A percentile compares a stretch with the other conserved stretches of the same genome.
Conservation (phyloP, 2,329 filamentous ascomycete species). For the Ophiobolus disseminans region DNA sequence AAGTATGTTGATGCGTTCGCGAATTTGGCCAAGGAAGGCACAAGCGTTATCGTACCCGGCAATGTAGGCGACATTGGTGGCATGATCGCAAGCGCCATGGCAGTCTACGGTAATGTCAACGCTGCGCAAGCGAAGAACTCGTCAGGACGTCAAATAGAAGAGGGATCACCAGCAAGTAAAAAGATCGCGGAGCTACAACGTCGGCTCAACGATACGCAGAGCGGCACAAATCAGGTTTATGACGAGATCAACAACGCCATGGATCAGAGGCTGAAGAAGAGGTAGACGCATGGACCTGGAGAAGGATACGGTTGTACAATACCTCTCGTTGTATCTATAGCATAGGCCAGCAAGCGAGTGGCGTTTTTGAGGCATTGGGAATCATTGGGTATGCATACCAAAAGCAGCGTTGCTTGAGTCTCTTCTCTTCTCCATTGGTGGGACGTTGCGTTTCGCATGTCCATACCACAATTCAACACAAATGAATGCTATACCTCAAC, state of each 20-base stretch:
- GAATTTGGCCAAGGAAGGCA: slow-evolving; percentile 92
- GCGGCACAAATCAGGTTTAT: slow-evolving; percentile 30
- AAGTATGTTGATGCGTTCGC: slow-evolving; percentile 97
- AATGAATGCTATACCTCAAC: slow-evolving; percentile 2
- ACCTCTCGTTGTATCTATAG: slow-evolving; percentile 42
- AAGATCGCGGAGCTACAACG: slow-evolving; percentile 44
- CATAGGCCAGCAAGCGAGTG: slow-evolving; percentile 25
- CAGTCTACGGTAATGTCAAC: slow-evolving; percentile 92
- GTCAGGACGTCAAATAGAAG: slow-evolving; percentile 56
- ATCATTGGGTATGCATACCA: slow-evolving; percentile 21
- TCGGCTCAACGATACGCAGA: slow-evolving; percentile 32
- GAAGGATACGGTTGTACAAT: slow-evolving; percentile 35
- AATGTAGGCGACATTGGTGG: slow-evolving; percentile 95
- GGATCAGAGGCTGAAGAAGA: slow-evolving; percentile 44
- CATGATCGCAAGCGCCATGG: slow-evolving; percentile 96
- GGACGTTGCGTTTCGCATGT: slow-evolving; percentile 22
- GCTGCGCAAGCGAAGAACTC: slow-evolving; percentile 76
- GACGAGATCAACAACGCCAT: slow-evolving; percentile 45
- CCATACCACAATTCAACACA: slow-evolving; percentile 9
- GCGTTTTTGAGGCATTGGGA: slow-evolving; percentile 20
- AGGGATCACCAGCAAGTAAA: slow-evolving; percentile 28
- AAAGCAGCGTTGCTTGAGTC: slow-evolving; percentile 22
- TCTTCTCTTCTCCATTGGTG: slow-evolving; percentile 16
- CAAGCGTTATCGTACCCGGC: slow-evolving; percentile 91
- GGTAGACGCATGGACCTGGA: slow-evolving; percentile 16